phyloP scores from a whole-genome alignment of 2,329 filamentous ascomycete genomes.

The Nannizzia gypsea region DNA sequence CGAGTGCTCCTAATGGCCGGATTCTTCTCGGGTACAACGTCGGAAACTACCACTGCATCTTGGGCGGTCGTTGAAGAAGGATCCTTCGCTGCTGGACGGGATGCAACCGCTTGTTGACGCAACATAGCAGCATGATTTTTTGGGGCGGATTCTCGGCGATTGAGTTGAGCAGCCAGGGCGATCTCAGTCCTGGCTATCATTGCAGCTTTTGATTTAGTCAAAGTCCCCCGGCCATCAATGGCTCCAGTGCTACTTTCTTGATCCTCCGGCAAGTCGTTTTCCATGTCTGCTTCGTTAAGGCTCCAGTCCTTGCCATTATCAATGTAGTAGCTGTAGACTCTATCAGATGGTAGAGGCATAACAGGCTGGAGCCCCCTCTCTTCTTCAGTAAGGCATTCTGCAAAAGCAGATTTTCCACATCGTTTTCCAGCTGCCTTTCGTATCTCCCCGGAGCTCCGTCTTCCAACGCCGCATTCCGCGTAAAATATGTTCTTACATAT shows the following conservation, averaged over 20 bases:
- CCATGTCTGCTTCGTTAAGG: slow-evolving; percentile 14
- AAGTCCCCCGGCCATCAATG: slow-evolving; percentile 19
- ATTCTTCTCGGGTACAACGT: background rate
- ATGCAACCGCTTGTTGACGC: slow-evolving; percentile 34
- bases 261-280: slow-evolving; percentile 18
- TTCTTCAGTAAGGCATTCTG: slow-evolving; percentile 37
- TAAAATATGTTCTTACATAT: slow-evolving; percentile 34
- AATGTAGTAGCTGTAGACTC: slow-evolving; percentile 36
- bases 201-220: slow-evolving; percentile 20
- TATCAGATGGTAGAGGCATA: slow-evolving; percentile 35
- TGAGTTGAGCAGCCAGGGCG: slow-evolving; percentile 31
- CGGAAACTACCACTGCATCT: background rate
- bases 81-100: slow-evolving; percentile 20
- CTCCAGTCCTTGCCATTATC: slow-evolving; percentile 34
- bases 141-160: slow-evolving; percentile 25
- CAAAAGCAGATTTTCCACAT: slow-evolving; percentile 34
- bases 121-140: slow-evolving; percentile 38
- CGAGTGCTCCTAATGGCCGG: slow-evolving; percentile 10
- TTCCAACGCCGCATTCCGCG: slow-evolving; percentile 35
- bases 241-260: slow-evolving; percentile 16
- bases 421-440: slow-evolving; percentile 36
- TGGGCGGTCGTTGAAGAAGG: slow-evolving; percentile 11
- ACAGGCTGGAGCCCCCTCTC: slow-evolving; percentile 34
- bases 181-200: slow-evolving; percentile 28
- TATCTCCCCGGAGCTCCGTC: slow-evolving; percentile 29